Percentiles rank a stretch among this genome's conserved stretches.
These are phyloP conservation scores for Citrus inodora DNA, from an alignment of 345 rosid species.

Conservation along the genomic window DNA sequence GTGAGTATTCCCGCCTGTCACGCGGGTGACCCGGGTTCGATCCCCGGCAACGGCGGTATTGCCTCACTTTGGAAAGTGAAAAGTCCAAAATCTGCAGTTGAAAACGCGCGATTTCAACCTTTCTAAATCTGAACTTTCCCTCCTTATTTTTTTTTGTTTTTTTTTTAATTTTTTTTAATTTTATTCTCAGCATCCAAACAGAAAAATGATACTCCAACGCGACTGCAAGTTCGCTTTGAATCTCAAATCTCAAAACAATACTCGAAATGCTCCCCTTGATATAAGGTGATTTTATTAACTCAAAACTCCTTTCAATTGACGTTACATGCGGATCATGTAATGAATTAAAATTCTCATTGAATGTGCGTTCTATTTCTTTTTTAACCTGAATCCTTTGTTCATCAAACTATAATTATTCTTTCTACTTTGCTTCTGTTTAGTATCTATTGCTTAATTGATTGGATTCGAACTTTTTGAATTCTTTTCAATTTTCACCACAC, in stretches of 20 bases:
- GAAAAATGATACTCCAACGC: neutral
- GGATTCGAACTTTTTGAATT: too few species aligned
- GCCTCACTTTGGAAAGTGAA: neutral
- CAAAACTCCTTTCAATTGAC: neutral
- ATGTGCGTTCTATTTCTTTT: neutral
- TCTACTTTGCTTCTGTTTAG: neutral
- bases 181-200: neutral
- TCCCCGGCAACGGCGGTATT: constrained; percentile 60
- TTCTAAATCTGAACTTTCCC: neutral
- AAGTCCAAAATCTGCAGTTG: neutral
- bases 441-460: neutral
- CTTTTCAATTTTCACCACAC: neutral
- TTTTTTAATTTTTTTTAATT: neutral
- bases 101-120: neutral
- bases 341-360: neutral
- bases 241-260: neutral
- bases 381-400: neutral
- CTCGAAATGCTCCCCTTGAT: neutral
- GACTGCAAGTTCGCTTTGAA: neutral
- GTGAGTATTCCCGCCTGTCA: constrained; percentile 66
- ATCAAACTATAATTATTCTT: neutral
- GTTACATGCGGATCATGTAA: neutral
- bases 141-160: neutral
- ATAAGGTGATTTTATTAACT: neutral
- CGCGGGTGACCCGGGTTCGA: constrained; percentile 73